Percentiles rank a stretch among this genome's conserved stretches.
phyloP scores from a whole-genome alignment of 2,329 filamentous ascomycete species.

The Aspergillus viridinutans region DNA sequence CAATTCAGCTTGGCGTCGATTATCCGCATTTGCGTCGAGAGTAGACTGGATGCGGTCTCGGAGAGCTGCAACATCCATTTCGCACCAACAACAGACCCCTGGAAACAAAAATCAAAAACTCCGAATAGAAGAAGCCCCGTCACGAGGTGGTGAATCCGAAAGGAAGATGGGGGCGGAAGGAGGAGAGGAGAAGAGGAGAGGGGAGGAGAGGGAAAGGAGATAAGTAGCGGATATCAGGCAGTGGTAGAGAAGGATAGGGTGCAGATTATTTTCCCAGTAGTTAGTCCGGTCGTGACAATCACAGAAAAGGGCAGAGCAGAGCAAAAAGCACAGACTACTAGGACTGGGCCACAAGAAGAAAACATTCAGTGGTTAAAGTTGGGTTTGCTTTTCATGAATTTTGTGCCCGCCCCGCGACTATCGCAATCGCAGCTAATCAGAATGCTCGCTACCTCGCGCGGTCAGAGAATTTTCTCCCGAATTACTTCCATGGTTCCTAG shows the following conservation, averaged over 20 bases:
- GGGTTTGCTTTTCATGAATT: conserved; percentile 24
- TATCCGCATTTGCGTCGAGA: conserved; percentile 59
- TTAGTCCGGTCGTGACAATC: not conserved
- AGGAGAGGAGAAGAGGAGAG: not conserved
- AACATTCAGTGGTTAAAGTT: conserved; percentile 13
- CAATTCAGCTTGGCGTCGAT: conserved; percentile 59
- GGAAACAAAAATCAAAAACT: conserved; percentile 27
- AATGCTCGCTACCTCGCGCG: conserved; percentile 20
- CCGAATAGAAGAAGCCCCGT: conserved; percentile 20
- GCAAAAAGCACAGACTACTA: conserved; percentile 7
- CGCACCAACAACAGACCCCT: conserved; percentile 33
- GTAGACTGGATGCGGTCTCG: conserved; percentile 62
- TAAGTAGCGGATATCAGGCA: conserved; percentile 18
- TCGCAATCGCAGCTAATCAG: conserved; percentile 23
- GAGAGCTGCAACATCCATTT: conserved; percentile 59
- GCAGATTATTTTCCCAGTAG: not conserved
- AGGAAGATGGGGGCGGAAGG: conserved; percentile 1
- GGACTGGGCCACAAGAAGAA: conserved; percentile 9
- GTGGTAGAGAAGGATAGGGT: conserved; percentile 12
- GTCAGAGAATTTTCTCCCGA: conserved; percentile 18
- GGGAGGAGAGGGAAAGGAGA: conserved; percentile 1
- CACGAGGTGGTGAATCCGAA: conserved; percentile 13
- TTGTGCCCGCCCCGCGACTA: conserved; percentile 24
- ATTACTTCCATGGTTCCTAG: not conserved
- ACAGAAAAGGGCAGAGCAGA: not conserved